Evolutionary conservation across 1,139 yeast genomes (phyloP).

Genomic region (Nakaseomyces kungkrabaensis): DNA sequence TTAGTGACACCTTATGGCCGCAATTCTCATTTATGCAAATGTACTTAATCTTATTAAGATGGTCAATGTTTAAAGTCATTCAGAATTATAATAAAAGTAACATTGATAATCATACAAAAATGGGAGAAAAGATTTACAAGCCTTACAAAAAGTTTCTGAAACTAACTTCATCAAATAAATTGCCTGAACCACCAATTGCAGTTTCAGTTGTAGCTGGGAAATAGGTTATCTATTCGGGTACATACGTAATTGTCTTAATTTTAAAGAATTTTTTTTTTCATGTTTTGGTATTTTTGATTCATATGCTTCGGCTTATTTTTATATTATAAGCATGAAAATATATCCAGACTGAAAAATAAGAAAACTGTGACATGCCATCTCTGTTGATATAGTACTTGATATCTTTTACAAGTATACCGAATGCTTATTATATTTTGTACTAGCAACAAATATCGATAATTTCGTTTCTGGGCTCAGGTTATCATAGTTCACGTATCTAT

Average conservation of each 20-base stretch:
- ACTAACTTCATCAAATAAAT: conserved; percentile 3
- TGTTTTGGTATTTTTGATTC: not conserved
- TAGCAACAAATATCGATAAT: no score
- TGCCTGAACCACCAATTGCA: conserved; percentile 11
- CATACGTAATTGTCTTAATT: no score
- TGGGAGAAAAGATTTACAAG: not conserved
- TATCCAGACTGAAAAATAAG: no score
- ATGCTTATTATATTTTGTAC: no score
- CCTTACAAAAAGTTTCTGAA: conserved; percentile 3
- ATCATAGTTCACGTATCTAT: no score
- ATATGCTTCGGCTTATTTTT: no score
- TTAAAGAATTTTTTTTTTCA: no score
- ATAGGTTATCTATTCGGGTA: not conserved
- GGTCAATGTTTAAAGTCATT: conserved; percentile 35
- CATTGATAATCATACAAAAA: not conserved
- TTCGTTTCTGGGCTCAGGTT: no score
- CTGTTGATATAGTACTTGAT: no score
- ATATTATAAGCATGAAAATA: no score
- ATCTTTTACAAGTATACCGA: no score
- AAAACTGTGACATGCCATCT: no score
- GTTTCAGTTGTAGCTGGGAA: conserved; percentile 7
- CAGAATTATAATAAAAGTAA: conserved; percentile 11
- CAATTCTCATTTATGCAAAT: conserved; percentile 51
- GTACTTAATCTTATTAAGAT: conserved; percentile 41
- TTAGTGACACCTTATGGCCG: conserved; percentile 76